These are phyloP conservation scores for Mariannaea elegans DNA, from an alignment of 2,329 filamentous ascomycete genomes.

Conservation along the genomic window DNA sequence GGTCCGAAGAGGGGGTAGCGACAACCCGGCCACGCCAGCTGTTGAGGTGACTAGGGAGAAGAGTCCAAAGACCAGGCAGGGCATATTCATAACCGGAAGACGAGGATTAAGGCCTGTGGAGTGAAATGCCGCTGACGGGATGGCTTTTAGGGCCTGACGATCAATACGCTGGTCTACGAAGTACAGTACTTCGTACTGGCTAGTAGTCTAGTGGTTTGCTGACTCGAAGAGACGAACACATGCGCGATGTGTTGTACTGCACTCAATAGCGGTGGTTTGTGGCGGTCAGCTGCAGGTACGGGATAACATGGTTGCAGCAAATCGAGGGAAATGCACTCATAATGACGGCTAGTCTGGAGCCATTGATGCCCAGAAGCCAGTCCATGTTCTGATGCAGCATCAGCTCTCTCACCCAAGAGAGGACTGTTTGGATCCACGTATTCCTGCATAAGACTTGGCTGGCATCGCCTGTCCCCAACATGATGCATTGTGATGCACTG, in stretches of 20 bases:
- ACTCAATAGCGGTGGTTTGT: background rate
- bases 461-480: background rate
- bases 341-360: background rate
- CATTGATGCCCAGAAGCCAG: background rate
- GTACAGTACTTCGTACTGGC: background rate
- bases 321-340: background rate
- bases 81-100: too few relatives aligned
- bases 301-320: constrained; percentile 6
- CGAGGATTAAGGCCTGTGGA: too few relatives aligned
- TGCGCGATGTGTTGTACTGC: constrained; percentile 14
- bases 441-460: background rate
- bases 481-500: background rate
- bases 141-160: background rate
- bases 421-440: constrained; percentile 16
- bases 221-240: background rate
- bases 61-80: background rate
- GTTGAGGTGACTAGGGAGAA: background rate
- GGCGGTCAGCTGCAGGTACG: constrained; percentile 8
- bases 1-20: background rate
- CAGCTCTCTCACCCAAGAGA: background rate
- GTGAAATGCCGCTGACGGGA: background rate
- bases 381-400: background rate
- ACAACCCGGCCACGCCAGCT: background rate
- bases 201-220: too few relatives aligned
- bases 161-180: background rate